A percentile compares a stretch with the other conserved stretches of the same genome.
These are phyloP conservation scores for Thielaviopsis ethacetica DNA, from an alignment of 2,329 filamentous ascomycete genomes.

Conservation along the genomic window DNA sequence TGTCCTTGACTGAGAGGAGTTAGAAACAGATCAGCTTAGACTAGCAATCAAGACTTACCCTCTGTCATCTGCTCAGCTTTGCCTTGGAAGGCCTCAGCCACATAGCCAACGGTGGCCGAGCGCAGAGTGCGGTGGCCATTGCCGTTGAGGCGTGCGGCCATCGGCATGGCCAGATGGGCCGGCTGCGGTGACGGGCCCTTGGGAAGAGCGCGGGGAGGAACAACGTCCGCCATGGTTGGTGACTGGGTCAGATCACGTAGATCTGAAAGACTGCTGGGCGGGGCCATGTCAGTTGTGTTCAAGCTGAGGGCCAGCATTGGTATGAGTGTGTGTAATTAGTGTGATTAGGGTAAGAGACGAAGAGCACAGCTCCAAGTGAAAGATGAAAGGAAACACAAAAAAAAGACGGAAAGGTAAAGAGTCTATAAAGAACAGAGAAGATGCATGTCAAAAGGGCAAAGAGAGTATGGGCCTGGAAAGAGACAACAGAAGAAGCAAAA, in stretches of 20 bases:
- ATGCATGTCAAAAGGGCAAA: not conserved
- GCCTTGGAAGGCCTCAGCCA: slow-evolving; percentile 84
- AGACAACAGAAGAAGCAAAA: not conserved
- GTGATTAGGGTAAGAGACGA: not conserved
- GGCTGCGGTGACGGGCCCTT: slow-evolving; percentile 62
- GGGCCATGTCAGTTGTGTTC: slow-evolving; percentile 25
- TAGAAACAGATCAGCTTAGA: not conserved
- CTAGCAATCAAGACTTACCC: slow-evolving; percentile 29
- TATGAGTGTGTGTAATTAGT: not conserved
- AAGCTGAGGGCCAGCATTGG: slow-evolving; percentile 22
- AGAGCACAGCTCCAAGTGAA: not conserved
- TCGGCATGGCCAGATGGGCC: slow-evolving; percentile 63
- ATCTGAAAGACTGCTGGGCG: slow-evolving; percentile 28
- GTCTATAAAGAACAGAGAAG: not conserved
- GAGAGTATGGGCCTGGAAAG: not conserved
- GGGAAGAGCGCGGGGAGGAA: slow-evolving; percentile 5
- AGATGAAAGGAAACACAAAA: not conserved
- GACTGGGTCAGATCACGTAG: slow-evolving; percentile 26
- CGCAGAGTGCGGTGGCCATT: slow-evolving; percentile 61
- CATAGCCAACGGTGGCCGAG: slow-evolving; percentile 83
- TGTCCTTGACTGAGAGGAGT: slow-evolving; percentile 50
- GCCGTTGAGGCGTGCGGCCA: slow-evolving; percentile 31
- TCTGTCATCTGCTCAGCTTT: slow-evolving; percentile 81
- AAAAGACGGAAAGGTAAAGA: not conserved
- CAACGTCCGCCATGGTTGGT: slow-evolving; percentile 11